These are phyloP conservation scores for Gremmenia infestans DNA, from an alignment of 2,329 filamentous ascomycete genomes.

Conservation along the genomic window DNA sequence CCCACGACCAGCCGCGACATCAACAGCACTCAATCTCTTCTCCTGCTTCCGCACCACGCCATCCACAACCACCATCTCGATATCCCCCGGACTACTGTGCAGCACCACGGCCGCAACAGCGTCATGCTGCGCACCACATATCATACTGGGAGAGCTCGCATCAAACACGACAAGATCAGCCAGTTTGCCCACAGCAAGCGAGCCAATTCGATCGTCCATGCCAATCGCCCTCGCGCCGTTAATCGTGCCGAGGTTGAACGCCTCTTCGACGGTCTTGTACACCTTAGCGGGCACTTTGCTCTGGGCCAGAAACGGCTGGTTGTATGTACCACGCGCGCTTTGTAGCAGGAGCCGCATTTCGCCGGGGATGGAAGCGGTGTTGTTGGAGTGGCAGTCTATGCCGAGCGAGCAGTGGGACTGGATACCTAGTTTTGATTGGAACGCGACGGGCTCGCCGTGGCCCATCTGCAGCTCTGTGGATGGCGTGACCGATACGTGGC, in stretches of 20 bases:
- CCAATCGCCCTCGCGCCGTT: slow-evolving; percentile 39
- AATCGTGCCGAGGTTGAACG: slow-evolving; percentile 47
- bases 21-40: slow-evolving; percentile 18
- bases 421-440: slow-evolving; percentile 21
- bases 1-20: slow-evolving; percentile 6
- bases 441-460: slow-evolving; percentile 33
- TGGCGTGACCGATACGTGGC: slow-evolving; percentile 41
- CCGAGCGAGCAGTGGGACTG: slow-evolving; percentile 32
- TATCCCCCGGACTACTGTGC: slow-evolving; percentile 37
- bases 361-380: slow-evolving; percentile 28
- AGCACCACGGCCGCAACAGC: slow-evolving; percentile 40
- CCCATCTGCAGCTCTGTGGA: slow-evolving; percentile 48
- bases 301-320: slow-evolving; percentile 26
- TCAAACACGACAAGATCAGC: slow-evolving; percentile 48
- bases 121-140: slow-evolving; percentile 37
- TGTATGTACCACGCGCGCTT: slow-evolving; percentile 27
- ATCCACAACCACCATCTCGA: slow-evolving; percentile 41
- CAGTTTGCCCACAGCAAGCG: slow-evolving; percentile 40
- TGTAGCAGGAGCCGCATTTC: slow-evolving; percentile 34
- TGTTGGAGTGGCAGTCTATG: slow-evolving; percentile 33
- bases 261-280: slow-evolving; percentile 36
- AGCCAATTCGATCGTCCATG: slow-evolving; percentile 39
- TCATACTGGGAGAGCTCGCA: slow-evolving; percentile 35
- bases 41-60: slow-evolving; percentile 36
- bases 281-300: slow-evolving; percentile 25